Evolutionary conservation across 345 rosid species (phyloP).

Genomic region (Hibiscus mutabilis): DNA sequence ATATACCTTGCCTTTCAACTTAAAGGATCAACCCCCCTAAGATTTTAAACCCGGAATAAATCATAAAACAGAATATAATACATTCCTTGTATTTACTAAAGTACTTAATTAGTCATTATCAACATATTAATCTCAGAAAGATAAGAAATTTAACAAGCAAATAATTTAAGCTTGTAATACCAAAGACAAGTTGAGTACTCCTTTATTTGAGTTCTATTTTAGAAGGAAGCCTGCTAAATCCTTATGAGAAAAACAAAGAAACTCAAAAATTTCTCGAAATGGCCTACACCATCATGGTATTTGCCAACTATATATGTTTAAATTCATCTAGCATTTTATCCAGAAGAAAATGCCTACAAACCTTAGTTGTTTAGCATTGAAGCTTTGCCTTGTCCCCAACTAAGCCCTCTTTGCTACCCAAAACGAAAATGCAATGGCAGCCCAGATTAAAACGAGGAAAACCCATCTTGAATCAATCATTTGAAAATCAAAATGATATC

Average conservation of each 20-base stretch:
- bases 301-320: background rate
- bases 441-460: constrained; percentile 16
- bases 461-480: constrained; percentile 21
- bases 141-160: background rate
- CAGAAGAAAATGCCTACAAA: background rate
- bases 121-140: background rate
- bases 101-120: background rate
- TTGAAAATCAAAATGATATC: constrained; percentile 10
- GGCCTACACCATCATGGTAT: background rate
- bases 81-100: background rate
- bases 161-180: background rate
- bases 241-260: too few species aligned
- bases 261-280: constrained; percentile 4
- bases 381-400: too few species aligned
- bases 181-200: background rate
- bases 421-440: constrained; percentile 22
- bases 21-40: background rate
- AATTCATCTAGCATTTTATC: background rate
- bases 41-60: background rate
- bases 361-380: background rate
- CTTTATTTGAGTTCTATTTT: background rate
- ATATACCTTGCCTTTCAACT: background rate
- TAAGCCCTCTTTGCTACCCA: constrained; percentile 6
- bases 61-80: background rate
- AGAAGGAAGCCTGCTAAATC: too few species aligned